phyloP scores from a whole-genome alignment of 495 filamentous ascomycete species.

The Poronia punctata region DNA sequence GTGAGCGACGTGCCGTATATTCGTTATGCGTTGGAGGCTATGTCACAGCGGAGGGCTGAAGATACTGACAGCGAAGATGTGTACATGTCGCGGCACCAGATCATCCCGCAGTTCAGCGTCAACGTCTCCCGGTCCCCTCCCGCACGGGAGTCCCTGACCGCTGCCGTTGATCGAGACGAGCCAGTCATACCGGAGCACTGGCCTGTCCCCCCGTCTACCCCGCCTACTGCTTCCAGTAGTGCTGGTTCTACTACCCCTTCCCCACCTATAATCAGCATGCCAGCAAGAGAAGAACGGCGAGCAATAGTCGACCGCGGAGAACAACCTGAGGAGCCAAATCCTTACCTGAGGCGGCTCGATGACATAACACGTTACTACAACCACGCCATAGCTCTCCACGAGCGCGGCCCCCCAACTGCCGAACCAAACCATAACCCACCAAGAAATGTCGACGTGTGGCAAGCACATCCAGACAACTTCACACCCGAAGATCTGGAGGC shows the following conservation, averaged over 20 bases:
- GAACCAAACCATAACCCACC: constrained; percentile 8
- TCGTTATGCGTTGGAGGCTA: constrained; percentile 41
- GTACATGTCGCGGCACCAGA: constrained; percentile 8
- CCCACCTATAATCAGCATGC: not conserved
- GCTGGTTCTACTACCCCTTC: constrained; percentile 6
- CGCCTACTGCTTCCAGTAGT: not conserved
- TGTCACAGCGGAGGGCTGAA: constrained; percentile 29
- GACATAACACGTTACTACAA: not conserved
- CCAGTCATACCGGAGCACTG: constrained; percentile 1
- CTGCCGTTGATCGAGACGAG: not conserved
- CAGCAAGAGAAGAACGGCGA: not conserved
- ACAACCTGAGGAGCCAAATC: too few species aligned
- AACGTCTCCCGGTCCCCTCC: constrained; percentile 8
- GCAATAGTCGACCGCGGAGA: not conserved
- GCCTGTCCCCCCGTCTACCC: constrained; percentile 5
- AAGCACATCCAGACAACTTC: constrained; percentile 14
- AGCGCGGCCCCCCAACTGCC: not conserved
- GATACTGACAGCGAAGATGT: constrained; percentile 19
- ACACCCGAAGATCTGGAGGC: constrained; percentile 16
- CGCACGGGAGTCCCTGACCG: constrained; percentile 8
- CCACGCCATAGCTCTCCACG: constrained; percentile 1
- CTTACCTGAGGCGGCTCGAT: not conserved
- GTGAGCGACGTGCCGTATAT: constrained; percentile 42
- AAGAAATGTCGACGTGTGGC: constrained; percentile 18
- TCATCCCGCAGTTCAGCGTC: constrained; percentile 15